Evolutionary conservation across 1,139 yeast species (phyloP).

Genomic region (Saccharomyces hybrid): DNA sequence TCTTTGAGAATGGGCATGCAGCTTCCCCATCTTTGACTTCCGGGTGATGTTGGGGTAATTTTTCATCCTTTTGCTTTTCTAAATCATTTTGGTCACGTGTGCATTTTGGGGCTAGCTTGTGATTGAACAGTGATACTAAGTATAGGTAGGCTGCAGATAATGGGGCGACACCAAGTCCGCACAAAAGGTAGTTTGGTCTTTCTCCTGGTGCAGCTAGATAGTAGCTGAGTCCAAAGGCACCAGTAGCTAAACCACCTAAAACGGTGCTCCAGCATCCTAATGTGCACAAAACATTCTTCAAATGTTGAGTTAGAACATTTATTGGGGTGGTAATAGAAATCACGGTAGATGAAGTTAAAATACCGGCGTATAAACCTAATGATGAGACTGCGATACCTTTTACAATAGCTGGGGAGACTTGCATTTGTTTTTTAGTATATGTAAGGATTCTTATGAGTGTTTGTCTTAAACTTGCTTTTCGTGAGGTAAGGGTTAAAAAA

Average conservation of each 20-base stretch:
- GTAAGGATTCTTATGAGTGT: not conserved
- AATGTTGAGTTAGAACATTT: slow-evolving; percentile 22
- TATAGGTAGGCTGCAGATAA: slow-evolving; percentile 14
- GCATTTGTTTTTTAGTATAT: not conserved
- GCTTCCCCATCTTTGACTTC: slow-evolving; percentile 2
- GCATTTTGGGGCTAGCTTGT: slow-evolving; percentile 2
- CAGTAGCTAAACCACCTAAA: slow-evolving; percentile 26
- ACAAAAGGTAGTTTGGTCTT: slow-evolving; percentile 24
- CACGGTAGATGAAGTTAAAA: slow-evolving; percentile 75
- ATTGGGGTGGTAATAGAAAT: slow-evolving; percentile 34
- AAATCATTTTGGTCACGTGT: slow-evolving; percentile 1
- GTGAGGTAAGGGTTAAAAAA: not conserved
- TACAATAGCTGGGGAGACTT: slow-evolving; percentile 17
- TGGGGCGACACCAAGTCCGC: slow-evolving; percentile 14
- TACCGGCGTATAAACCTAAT: slow-evolving; percentile 89
- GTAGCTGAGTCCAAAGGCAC: slow-evolving; percentile 30
- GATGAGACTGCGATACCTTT: slow-evolving; percentile 66
- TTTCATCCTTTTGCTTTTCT: not conserved
- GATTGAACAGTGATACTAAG: slow-evolving; percentile 5
- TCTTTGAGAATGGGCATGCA: slow-evolving; percentile 8
- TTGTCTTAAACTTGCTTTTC: not conserved
- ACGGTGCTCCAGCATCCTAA: slow-evolving; percentile 21
- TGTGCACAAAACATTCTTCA: slow-evolving; percentile 20
- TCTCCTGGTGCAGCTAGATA: slow-evolving; percentile 25
- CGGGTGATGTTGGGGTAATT: slow-evolving; percentile 3